Conservation (phyloP, 1,284 basidiomycete species). For the Ceratobasidium theobromae region DNA sequence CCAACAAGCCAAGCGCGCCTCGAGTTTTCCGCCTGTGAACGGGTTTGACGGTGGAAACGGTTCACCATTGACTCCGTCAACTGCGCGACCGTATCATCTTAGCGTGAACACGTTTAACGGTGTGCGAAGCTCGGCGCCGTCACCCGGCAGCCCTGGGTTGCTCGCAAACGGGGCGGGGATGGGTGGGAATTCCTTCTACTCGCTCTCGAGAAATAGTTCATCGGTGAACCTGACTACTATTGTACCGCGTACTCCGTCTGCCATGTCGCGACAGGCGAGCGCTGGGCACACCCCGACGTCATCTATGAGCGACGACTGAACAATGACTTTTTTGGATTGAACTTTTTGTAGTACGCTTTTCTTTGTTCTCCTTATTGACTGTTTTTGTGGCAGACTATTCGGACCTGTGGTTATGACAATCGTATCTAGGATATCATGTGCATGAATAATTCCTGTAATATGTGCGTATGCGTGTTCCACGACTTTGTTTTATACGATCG, state of each 20-base stretch:
- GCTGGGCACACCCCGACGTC: conserved; percentile 22
- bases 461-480: too few relatives aligned
- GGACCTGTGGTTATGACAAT: background rate
- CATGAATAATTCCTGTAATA: background rate
- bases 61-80: conserved; percentile 1
- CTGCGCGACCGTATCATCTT: conserved; percentile 19
- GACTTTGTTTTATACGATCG: too few relatives aligned
- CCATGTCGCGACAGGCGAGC: conserved; percentile 19
- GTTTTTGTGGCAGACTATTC: background rate
- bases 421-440: background rate
- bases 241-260: conserved; percentile 32
- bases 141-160: conserved; percentile 21
- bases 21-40: conserved; percentile 19
- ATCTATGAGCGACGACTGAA: background rate
- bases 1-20: conserved; percentile 21
- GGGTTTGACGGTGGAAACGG: background rate
- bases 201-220: conserved; percentile 37
- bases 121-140: conserved; percentile 21
- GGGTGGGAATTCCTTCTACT: conserved; percentile 22
- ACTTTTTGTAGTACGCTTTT: too few relatives aligned
- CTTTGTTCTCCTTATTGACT: background rate
- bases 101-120: conserved; percentile 16
- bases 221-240: conserved; percentile 37
- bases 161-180: background rate
- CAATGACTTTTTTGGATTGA: too few relatives aligned